Evolutionary conservation across 2,329 filamentous ascomycete genomes (phyloP).

Genomic region (Apiospora arundinis): DNA sequence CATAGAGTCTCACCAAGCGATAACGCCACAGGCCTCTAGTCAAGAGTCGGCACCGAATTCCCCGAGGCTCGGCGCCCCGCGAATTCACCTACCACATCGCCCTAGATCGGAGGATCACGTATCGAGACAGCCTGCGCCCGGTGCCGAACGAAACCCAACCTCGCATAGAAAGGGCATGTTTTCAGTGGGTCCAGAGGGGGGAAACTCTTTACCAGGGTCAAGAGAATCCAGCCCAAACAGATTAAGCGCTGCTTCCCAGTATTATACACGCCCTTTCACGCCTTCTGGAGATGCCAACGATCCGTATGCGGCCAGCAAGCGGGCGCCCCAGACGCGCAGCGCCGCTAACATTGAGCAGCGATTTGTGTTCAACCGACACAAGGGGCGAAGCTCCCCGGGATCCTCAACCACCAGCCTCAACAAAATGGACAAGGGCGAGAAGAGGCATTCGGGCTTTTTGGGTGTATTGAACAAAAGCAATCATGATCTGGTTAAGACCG

Average conservation of each 20-base stretch:
- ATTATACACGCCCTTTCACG: slow-evolving; percentile 77
- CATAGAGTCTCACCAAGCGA: slow-evolving; percentile 48
- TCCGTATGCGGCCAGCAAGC: slow-evolving; percentile 83
- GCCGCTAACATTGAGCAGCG: slow-evolving; percentile 73
- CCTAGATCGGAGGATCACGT: slow-evolving; percentile 50
- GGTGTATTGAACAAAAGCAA: slow-evolving; percentile 44
- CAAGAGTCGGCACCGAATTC: slow-evolving; percentile 55
- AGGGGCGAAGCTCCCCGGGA: slow-evolving; percentile 66
- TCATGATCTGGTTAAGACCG: slow-evolving; percentile 51
- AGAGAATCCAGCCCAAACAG: slow-evolving; percentile 70
- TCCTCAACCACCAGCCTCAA: slow-evolving; percentile 59
- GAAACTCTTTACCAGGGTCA: slow-evolving; percentile 60
- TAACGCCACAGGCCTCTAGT: slow-evolving; percentile 74
- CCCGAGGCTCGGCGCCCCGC: slow-evolving; percentile 35
- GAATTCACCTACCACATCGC: slow-evolving; percentile 47
- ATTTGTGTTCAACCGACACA: slow-evolving; percentile 83
- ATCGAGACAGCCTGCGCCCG: slow-evolving; percentile 48
- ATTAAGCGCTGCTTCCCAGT: slow-evolving; percentile 61
- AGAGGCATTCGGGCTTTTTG: slow-evolving; percentile 56
- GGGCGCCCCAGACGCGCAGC: slow-evolving; percentile 71
- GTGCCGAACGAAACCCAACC: slow-evolving; percentile 40
- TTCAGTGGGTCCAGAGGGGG: slow-evolving; percentile 51
- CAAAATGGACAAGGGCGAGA: slow-evolving; percentile 54
- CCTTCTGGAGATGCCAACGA: slow-evolving; percentile 82
- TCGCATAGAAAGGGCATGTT: slow-evolving; percentile 63